Evolutionary conservation across 2,329 filamentous ascomycete species (phyloP), one percentile per base, ranked within the genome.

Genomic region (Boeremia lycopersici): DNA sequence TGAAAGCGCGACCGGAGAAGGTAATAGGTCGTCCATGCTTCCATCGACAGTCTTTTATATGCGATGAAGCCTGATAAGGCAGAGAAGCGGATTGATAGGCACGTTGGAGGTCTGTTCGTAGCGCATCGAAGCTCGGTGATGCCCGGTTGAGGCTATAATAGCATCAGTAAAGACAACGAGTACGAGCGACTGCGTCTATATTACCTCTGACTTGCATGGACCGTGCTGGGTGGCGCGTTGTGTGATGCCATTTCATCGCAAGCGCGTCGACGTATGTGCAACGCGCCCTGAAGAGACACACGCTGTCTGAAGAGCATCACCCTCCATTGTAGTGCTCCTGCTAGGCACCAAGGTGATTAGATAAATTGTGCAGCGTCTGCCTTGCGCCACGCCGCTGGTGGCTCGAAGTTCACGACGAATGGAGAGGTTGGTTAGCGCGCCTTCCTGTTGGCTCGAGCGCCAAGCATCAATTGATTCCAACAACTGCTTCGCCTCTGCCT

Each of bases 271-370:
- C 39, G 43, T 39, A 53, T 36, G 48, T 57, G 41, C 55, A 61
- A 62, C 61, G 62, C 69, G 64, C 64, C 61, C 53, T 59, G 53
- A 41, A 64, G 48, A 52, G 64, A 59, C 63, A 60, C 67, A 66
- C 70, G 59, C 64, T 56, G 62, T 62, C 56, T 62, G 63, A 57
- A 60, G 58, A 67, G 67, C 71, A 74, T 74, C 61, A 57, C 66
- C 58, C 68, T 71, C 72, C 71, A 74, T 74, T 54, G 61, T 65
- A 62, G 64, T 67, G 69, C 68, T 67, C 61, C 60, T 28, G 44
- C 56, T 61, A 72, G 71, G 68, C 69, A 71, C 65, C 57, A 60
- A 45, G 45, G 55, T 46, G 48, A 41, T 49, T 41, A 40, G 48
- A 29, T 38, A 49, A 43, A 43, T 12, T 29, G 48, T 50, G 51